Base-by-base conservation (phyloP, 2,329 filamentous ascomycete genomes). In the Cladosporium sp. region DNA sequence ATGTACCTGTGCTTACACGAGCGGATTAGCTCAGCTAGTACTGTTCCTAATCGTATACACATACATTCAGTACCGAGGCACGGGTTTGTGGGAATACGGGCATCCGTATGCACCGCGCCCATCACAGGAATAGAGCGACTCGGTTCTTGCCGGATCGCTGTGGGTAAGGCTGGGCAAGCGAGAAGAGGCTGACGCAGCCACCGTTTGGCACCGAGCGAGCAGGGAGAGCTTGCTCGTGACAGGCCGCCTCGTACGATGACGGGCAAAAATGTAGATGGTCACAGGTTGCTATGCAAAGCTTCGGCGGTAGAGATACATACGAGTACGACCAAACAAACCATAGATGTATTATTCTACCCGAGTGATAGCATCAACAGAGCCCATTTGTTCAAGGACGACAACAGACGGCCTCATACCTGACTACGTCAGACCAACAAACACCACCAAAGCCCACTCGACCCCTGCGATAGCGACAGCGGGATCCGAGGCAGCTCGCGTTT, bases 201-300 rank as follows among this genome's bases (percentile, higher is more conserved):
- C 46, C 60, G 60, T 55, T 40, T 62, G 33, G 55, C 33, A n/a
- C n/a, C n/a, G n/a, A n/a, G n/a, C n/a, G n/a, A 57, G n/a, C 33
- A 57, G 28, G 52, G 49, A 52, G 23, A 18, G 52, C 28, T 33
- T 55, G 52, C 40, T 46, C 40, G 40, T 23, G 40, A 46, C 40
- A 46, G 40, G 29, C 5, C 26, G 52, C 21, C 21, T 57, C 55
- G 55, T 57, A 57, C 55, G 33, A 57, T 26, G 31, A 23, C 2
- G 2, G 21, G 33, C n/a, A 23, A 33, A 55, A 23, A 31, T 10
- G 40, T 46, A 55, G 31, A 55, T 29, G 28, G 28, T 29, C 28
- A 31, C 18, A n/a, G 8, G 52, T 33, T 31, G 52, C 52, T 55
- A 21, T 21, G n/a, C 29, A 6, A 11, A 29, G 16, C 5, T 16